Evolutionary conservation across 2,329 filamentous ascomycete species (phyloP).

Genomic region (Alternaria atra): DNA sequence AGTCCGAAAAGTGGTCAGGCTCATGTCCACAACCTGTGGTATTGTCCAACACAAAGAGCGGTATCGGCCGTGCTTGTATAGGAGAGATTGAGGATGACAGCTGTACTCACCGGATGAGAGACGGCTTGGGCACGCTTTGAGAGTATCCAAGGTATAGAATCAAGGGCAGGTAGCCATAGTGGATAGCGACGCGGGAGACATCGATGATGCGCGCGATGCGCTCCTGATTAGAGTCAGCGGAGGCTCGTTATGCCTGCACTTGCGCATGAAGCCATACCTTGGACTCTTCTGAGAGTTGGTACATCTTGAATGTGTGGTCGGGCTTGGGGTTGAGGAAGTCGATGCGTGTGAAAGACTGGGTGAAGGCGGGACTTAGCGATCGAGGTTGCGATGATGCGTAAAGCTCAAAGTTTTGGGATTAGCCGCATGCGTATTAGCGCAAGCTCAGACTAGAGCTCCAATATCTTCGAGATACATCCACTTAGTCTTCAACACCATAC

Average conservation of each 20-base stretch:
- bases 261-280: slow-evolving; percentile 70
- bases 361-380: slow-evolving; percentile 12
- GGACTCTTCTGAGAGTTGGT: slow-evolving; percentile 88
- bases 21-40: background rate
- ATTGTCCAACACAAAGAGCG: background rate
- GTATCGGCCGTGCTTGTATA: background rate
- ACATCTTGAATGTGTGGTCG: slow-evolving; percentile 53
- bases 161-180: slow-evolving; percentile 97
- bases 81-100: background rate
- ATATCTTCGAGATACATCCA: slow-evolving; percentile 28
- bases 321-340: slow-evolving; percentile 1
- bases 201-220: slow-evolving; percentile 97
- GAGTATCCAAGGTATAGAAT: slow-evolving; percentile 98
- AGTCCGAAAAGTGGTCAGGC: background rate
- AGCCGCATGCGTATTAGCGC: slow-evolving; percentile 20
- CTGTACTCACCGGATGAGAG: slow-evolving; percentile 71
- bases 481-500: slow-evolving; percentile 6
- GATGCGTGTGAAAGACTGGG: slow-evolving; percentile 3
- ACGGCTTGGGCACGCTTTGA: slow-evolving; percentile 88
- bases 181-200: slow-evolving; percentile 88
- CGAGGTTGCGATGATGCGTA: slow-evolving; percentile 23
- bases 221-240: slow-evolving; percentile 69
- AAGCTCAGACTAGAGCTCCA: slow-evolving; percentile 25
- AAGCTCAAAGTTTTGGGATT: slow-evolving; percentile 36
- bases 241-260: background rate